Evolutionary conservation across 2,329 filamentous ascomycete genomes (phyloP).

Genomic region (Ascochyta koolunga): DNA sequence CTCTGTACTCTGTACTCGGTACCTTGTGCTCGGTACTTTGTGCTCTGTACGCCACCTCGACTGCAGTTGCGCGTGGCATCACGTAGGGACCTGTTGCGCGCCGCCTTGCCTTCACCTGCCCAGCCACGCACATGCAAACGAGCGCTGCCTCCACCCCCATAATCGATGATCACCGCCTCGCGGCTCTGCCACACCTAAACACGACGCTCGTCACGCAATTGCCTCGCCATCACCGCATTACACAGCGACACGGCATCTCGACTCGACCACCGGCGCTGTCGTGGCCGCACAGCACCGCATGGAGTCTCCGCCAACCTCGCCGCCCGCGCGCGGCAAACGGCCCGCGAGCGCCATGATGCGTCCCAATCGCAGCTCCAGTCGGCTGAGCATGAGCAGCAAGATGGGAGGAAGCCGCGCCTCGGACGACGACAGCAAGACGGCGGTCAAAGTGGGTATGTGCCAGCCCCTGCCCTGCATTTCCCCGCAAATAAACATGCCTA

Average conservation of each 20-base stretch:
- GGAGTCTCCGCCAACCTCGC: slow-evolving; percentile 49
- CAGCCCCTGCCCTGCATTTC: slow-evolving; percentile 9
- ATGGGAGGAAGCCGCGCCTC: slow-evolving; percentile 79
- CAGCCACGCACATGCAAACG: not conserved
- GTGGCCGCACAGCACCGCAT: slow-evolving; percentile 32
- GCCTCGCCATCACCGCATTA: slow-evolving; percentile 9
- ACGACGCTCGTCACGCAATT: slow-evolving; percentile 8
- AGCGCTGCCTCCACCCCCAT: not conserved
- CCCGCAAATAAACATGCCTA: slow-evolving; percentile 22
- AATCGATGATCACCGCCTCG: not conserved
- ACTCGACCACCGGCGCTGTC: slow-evolving; percentile 28
- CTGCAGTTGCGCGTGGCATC: slow-evolving; percentile 7
- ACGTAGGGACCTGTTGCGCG: not conserved
- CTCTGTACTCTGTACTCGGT: no score
- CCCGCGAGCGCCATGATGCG: slow-evolving; percentile 83
- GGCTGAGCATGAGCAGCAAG: slow-evolving; percentile 83
- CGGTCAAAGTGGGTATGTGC: slow-evolving; percentile 92
- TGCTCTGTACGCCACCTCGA: slow-evolving; percentile 5
- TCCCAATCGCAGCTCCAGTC: slow-evolving; percentile 78
- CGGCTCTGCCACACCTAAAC: not conserved
- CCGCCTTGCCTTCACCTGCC: slow-evolving; percentile 11
- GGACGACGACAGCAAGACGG: slow-evolving; percentile 87
- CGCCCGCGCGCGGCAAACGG: slow-evolving; percentile 58
- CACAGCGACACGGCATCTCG: slow-evolving; percentile 20
- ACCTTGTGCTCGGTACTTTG: no score